Base-by-base conservation (phyloP, 2,329 filamentous ascomycete genomes). In the Grosmannia serpens region DNA sequence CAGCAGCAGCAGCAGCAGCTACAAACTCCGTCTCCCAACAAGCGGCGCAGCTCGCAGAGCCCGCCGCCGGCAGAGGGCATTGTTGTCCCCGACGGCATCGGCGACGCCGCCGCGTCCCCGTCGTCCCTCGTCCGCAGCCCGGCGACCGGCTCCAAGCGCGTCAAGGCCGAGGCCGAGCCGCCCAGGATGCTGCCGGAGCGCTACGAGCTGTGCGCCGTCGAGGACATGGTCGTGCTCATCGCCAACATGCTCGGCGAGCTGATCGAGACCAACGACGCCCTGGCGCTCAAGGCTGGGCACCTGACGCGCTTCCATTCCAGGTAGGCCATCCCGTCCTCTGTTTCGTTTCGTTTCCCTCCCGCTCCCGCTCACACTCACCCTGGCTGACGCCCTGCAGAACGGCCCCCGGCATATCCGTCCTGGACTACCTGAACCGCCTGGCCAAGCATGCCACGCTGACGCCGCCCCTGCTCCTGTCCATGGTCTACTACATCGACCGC, bases 401-500 rank as follows among this genome's bases (percentile, higher is more conserved):
- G 3, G 74, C 94, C 1, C 94, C 94, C 9, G 91, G 89, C 56
- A 99, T 99, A 60, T 96, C 91, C 29, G 92, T 99, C 35, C 80
- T 87, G 62, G 94, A 99, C 70, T 99, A 99, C 70, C 81, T 99
- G 41, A 88, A 94, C 67, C 86, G 94, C 62, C 79, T 99, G 59
- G 94, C 95, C 27, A 90, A 91, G 60, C 94, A 99, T 70, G 94
- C 94, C 29, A 96, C 92, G 0, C 79, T 99, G 3, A 91, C 90
- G 8, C 91, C 94, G 15, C 92, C 94, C 0, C 87, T 99, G 55
- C 79, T 99, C n/a, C 82, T 99, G 41, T 94, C 91, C 65, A 97
- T 99, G 90, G 94, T 99, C 59, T 99, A 95, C 70, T 99, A 97
- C 68, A 97, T 99, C 67, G 94, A 99, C 73, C 86, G 91, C 35